Percentiles rank a stretch among this genome's conserved stretches.
These are phyloP conservation scores for Globisporangium abappressorium DNA, from an alignment of 352 stramenopile species.

Conservation along the genomic window DNA sequence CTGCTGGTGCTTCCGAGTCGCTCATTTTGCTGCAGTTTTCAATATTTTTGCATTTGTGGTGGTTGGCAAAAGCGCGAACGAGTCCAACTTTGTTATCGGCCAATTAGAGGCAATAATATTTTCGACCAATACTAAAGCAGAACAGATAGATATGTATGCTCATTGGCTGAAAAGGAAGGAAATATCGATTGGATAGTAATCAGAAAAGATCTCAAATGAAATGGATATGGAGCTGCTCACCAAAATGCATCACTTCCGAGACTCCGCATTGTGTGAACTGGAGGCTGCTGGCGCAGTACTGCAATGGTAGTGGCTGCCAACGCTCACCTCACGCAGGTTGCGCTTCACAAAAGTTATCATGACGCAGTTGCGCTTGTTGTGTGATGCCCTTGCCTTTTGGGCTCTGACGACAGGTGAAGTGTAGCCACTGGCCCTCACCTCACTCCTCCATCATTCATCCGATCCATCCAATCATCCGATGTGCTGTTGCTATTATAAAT, in stretches of 20 bases:
- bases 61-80: not conserved
- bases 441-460: not conserved
- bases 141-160: not conserved
- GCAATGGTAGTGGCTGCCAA: not conserved
- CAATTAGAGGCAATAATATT: not conserved
- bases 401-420: not conserved
- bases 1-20: not conserved
- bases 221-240: not conserved
- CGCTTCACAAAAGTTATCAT: not conserved
- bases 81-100: not conserved
- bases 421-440: not conserved
- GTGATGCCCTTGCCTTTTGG: not conserved
- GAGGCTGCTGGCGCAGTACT: not conserved
- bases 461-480: not conserved
- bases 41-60: conserved; percentile 1
- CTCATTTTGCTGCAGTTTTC: not conserved
- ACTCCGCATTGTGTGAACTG: not conserved
- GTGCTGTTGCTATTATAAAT: not conserved
- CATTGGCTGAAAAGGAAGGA: not conserved
- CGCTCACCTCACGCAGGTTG: not conserved
- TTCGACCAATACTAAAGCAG: not conserved
- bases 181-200: not conserved
- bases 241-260: not conserved
- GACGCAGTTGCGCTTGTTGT: not conserved
- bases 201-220: conserved; percentile 3